phyloP scores from a whole-genome alignment of 495 filamentous ascomycete genomes.

The Poronia punctata region DNA sequence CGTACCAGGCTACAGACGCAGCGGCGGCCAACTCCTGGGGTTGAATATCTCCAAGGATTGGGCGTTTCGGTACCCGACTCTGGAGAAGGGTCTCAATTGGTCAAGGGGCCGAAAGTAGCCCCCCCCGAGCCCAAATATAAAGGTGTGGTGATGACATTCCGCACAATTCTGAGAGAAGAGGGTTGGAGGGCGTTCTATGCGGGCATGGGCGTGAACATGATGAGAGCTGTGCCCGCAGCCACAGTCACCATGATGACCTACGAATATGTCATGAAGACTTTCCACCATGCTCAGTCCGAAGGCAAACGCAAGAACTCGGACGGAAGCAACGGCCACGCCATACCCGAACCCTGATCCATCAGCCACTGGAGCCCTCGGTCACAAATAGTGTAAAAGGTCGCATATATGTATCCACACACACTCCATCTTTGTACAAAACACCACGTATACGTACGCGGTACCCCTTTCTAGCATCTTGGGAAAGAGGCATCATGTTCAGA shows the following conservation, averaged over 20 bases:
- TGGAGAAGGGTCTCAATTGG: slow-evolving; percentile 22
- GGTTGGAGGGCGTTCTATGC: slow-evolving; percentile 97
- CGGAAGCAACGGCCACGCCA: slow-evolving; percentile 3
- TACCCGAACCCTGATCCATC: slow-evolving; percentile 4
- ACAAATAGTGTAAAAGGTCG: slow-evolving; percentile 3
- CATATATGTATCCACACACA: slow-evolving; percentile 3
- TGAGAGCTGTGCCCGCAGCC: slow-evolving; percentile 87
- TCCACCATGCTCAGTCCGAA: slow-evolving; percentile 29
- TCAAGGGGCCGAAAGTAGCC: slow-evolving; percentile 16
- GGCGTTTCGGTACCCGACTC: slow-evolving; percentile 29
- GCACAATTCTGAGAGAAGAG: slow-evolving; percentile 81
- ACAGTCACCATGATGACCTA: slow-evolving; percentile 98
- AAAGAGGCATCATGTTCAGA: too few species aligned
- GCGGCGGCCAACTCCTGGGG: slow-evolving; percentile 51
- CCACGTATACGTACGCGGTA: too few species aligned
- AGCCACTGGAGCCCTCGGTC: not conserved
- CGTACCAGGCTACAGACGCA: slow-evolving; percentile 87
- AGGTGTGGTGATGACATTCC: slow-evolving; percentile 74
- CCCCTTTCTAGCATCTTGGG: too few species aligned
- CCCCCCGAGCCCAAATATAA: slow-evolving; percentile 57
- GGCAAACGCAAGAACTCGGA: slow-evolving; percentile 18
- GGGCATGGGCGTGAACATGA: slow-evolving; percentile 96
- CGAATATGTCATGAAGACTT: slow-evolving; percentile 66
- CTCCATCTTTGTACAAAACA: too few species aligned
- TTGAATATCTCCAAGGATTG: slow-evolving; percentile 59